Conservation (phyloP, 768 basidiomycete species). For the Phylloporus arenicola region DNA sequence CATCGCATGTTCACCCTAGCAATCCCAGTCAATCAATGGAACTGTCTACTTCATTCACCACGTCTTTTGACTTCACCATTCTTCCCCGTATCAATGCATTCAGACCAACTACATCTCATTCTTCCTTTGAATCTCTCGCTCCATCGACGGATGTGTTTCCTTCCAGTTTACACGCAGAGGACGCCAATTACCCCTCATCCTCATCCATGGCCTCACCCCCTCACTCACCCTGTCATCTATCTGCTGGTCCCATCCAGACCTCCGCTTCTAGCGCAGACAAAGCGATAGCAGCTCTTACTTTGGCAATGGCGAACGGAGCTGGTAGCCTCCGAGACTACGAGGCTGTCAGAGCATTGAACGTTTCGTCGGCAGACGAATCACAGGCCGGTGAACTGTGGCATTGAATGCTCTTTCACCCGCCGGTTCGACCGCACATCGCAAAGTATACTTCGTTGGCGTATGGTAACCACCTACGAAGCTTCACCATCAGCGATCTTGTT, state of each 20-base stretch:
- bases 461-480: constrained; percentile 2
- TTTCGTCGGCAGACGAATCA: constrained; percentile 33
- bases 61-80: constrained; percentile 24
- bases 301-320: constrained; percentile 62
- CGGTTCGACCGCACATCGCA: background rate
- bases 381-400: constrained; percentile 60
- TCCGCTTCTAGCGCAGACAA: constrained; percentile 49
- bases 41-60: constrained; percentile 18
- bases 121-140: constrained; percentile 16
- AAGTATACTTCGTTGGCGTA: constrained; percentile 1
- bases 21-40: constrained; percentile 11
- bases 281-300: constrained; percentile 51
- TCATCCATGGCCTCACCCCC: constrained; percentile 9
- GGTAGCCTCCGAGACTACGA: constrained; percentile 55
- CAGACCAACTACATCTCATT: constrained; percentile 13
- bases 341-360: constrained; percentile 39
- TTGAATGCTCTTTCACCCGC: constrained; percentile 18
- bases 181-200: constrained; percentile 4
- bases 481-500: constrained; percentile 14
- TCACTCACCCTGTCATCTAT: constrained; percentile 11
- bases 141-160: constrained; percentile 6
- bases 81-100: constrained; percentile 26
- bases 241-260: constrained; percentile 3
- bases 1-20: constrained; percentile 12
- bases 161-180: constrained; percentile 3